phyloP scores from a whole-genome alignment of 2,329 filamentous ascomycete genomes.

The Fusarium redolens region DNA sequence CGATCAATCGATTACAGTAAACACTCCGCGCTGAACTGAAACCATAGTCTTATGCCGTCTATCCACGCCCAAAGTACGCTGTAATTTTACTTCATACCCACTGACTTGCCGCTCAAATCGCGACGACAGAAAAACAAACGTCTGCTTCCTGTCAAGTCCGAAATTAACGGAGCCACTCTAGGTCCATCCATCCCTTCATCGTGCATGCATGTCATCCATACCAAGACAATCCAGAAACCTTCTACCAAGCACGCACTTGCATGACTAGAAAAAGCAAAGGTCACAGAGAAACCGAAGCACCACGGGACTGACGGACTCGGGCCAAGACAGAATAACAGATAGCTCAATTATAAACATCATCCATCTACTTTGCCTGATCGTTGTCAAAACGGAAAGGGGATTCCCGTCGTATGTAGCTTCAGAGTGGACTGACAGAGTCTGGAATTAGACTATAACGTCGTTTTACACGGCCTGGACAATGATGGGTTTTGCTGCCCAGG shows the following conservation, averaged over 20 bases:
- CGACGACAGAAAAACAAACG: slow-evolving; percentile 12
- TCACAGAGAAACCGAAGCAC: not conserved
- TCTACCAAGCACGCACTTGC: slow-evolving; percentile 11
- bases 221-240: slow-evolving; percentile 5
- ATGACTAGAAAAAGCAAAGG: slow-evolving; percentile 11
- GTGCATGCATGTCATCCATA: slow-evolving; percentile 35
- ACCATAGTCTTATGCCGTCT: slow-evolving; percentile 18
- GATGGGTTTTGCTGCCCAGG: not conserved
- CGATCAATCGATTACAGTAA: slow-evolving; percentile 11
- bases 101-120: slow-evolving; percentile 15
- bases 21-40: slow-evolving; percentile 25
- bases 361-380: not conserved
- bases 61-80: slow-evolving; percentile 28
- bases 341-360: not conserved
- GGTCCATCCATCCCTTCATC: slow-evolving; percentile 12
- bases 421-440: not conserved
- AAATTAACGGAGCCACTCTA: slow-evolving; percentile 31
- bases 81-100: slow-evolving; percentile 37
- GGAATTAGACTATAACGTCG: not conserved
- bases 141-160: slow-evolving; percentile 6
- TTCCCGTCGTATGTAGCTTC: not conserved
- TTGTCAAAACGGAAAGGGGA: not conserved
- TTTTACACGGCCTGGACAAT: not conserved
- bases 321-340: not conserved
- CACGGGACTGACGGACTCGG: slow-evolving; percentile 11